These are phyloP conservation scores for Rasamsonia emersonii DNA, from an alignment of 2,329 filamentous ascomycete species.

Conservation along the genomic window DNA sequence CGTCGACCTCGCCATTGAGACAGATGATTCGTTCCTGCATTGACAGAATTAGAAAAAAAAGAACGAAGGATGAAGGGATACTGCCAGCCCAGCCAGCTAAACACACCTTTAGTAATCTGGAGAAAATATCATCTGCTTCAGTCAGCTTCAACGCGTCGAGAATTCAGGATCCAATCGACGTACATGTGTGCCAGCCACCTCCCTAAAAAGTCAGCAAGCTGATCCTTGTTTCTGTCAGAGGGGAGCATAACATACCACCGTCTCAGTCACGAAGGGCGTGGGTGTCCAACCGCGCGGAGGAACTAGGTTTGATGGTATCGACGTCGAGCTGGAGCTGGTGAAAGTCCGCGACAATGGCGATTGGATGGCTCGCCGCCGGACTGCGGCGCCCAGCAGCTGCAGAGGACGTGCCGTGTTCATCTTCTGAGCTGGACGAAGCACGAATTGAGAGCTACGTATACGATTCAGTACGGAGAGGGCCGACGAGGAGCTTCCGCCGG, in stretches of 20 bases:
- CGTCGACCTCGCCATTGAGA: constrained; percentile 84
- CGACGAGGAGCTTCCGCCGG: too few relatives aligned
- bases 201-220: constrained; percentile 52
- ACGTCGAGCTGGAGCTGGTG: constrained; percentile 21
- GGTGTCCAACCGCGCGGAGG: constrained; percentile 39
- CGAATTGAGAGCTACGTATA: too few relatives aligned
- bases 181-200: constrained; percentile 71
- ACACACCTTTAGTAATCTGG: constrained; percentile 62
- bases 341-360: constrained; percentile 11
- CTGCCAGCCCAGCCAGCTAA: constrained; percentile 7
- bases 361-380: background rate
- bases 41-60: constrained; percentile 28
- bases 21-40: constrained; percentile 81
- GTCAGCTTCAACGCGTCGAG: constrained; percentile 7
- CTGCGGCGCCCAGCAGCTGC: background rate
- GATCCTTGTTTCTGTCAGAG: background rate
- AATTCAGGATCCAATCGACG: constrained; percentile 23
- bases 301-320: constrained; percentile 16
- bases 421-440: background rate
- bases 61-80: constrained; percentile 34
- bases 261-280: constrained; percentile 49
- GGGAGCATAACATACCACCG: constrained; percentile 38
- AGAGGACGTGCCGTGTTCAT: constrained; percentile 2
- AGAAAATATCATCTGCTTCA: constrained; percentile 67
- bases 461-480: too few relatives aligned